Percentiles rank a stretch among this genome's conserved stretches.
phyloP scores from a whole-genome alignment of 2,329 filamentous ascomycete species.

The Aspergillus pseudotamarii region DNA sequence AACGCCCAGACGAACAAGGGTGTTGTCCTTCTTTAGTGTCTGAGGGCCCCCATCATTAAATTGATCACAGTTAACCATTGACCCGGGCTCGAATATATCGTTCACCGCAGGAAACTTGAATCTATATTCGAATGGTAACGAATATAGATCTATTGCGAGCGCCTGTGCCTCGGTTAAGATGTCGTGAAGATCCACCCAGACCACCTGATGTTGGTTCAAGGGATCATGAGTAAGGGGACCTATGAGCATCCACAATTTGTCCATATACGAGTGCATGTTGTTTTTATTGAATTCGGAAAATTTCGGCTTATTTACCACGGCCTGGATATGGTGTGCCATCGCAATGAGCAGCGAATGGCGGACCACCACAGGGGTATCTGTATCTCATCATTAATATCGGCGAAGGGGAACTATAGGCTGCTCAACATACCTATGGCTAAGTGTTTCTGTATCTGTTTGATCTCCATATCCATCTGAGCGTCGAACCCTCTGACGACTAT shows the following conservation, averaged over 20 bases:
- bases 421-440: slow-evolving; percentile 23
- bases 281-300: slow-evolving; percentile 29
- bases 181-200: slow-evolving; percentile 23
- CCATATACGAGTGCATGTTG: slow-evolving; percentile 21
- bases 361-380: slow-evolving; percentile 22
- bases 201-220: slow-evolving; percentile 8
- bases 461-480: slow-evolving; percentile 22
- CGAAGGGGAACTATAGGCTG: background rate
- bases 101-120: slow-evolving; percentile 28
- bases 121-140: slow-evolving; percentile 28
- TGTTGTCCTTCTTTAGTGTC: slow-evolving; percentile 16
- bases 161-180: slow-evolving; percentile 33
- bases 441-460: slow-evolving; percentile 21
- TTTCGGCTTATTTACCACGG: slow-evolving; percentile 20
- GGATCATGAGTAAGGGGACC: slow-evolving; percentile 25
- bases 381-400: background rate
- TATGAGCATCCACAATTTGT: slow-evolving; percentile 25
- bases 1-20: slow-evolving; percentile 24
- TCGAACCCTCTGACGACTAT: slow-evolving; percentile 30
- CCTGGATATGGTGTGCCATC: slow-evolving; percentile 24
- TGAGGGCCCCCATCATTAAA: slow-evolving; percentile 18
- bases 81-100: slow-evolving; percentile 26
- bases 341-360: slow-evolving; percentile 25
- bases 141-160: slow-evolving; percentile 32
- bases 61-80: slow-evolving; percentile 30